phyloP scores from a whole-genome alignment of 176 grass and related monocot genomes.

The barley (Hordeum vulgare) region DNA sequence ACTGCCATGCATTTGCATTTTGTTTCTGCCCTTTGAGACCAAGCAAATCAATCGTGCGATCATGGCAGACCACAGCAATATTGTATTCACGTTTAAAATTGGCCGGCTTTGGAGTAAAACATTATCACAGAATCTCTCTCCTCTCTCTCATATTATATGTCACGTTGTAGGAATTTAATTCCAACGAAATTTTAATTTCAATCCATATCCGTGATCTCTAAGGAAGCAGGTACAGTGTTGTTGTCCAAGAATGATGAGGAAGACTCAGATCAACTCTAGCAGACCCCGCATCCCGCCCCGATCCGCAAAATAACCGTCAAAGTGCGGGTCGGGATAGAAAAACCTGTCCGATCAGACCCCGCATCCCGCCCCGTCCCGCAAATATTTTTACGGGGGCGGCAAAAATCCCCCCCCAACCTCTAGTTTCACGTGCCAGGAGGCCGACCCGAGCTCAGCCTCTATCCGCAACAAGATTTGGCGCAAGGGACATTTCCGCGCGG shows the following conservation, averaged over 20 bases:
- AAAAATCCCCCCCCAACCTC: too few species aligned
- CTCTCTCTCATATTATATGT: slow-evolving; percentile 2
- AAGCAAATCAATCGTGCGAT: slow-evolving; percentile 29
- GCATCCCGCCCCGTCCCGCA: too few species aligned
- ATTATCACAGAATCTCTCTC: slow-evolving; percentile 32
- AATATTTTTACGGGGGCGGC: too few species aligned
- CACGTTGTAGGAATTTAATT: slow-evolving; percentile 1
- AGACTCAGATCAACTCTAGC: background rate
- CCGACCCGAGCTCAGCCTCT: too few species aligned
- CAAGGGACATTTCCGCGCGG: too few species aligned
- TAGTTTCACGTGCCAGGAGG: too few species aligned
- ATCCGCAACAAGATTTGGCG: too few species aligned
- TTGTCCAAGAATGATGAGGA: slow-evolving; percentile 30
- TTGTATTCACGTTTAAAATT: background rate
- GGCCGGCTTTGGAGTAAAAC: slow-evolving; percentile 45
- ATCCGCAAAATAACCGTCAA: too few species aligned
- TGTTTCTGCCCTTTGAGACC: slow-evolving; percentile 35
- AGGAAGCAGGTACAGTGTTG: slow-evolving; percentile 11
- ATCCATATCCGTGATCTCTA: background rate
- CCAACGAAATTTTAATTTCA: background rate
- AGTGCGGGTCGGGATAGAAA: too few species aligned
- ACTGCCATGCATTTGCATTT: slow-evolving; percentile 8
- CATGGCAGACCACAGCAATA: slow-evolving; percentile 11
- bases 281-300: too few species aligned
- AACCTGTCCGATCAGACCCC: too few species aligned